Percentiles rank a stretch among this genome's conserved stretches.
phyloP scores from a whole-genome alignment of 371 early-diverging fungal species.

The Apophysomyces trapeziformis region DNA sequence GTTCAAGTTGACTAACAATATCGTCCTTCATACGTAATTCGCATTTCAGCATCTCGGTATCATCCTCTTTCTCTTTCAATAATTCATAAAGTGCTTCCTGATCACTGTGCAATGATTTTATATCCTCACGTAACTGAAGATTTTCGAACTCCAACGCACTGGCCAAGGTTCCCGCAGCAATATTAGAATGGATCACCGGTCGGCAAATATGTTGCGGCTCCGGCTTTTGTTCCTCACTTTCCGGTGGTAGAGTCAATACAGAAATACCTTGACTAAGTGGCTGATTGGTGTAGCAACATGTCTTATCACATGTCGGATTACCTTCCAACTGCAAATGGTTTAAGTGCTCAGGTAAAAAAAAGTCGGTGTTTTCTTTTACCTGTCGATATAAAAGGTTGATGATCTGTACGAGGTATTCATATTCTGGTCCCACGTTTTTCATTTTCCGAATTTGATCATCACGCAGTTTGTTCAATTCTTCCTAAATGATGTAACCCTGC shows the following conservation, averaged over 20 bases:
- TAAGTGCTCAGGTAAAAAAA: not conserved
- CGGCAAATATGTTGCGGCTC: constrained; percentile 45
- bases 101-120: constrained; percentile 31
- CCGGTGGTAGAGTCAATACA: constrained; percentile 34
- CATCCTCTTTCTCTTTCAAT: constrained; percentile 46
- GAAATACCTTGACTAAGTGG: constrained; percentile 30
- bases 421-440: constrained; percentile 52
- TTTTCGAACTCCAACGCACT: constrained; percentile 35
- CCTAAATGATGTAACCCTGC: constrained; percentile 17
- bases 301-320: constrained; percentile 37
- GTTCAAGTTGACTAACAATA: constrained; percentile 49
- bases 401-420: constrained; percentile 58
- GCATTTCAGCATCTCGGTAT: constrained; percentile 39
- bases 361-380: constrained; percentile 14
- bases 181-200: constrained; percentile 41
- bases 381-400: constrained; percentile 49
- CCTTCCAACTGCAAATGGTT: constrained; percentile 32
- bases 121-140: constrained; percentile 30
- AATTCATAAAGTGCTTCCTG: constrained; percentile 32
- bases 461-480: constrained; percentile 38
- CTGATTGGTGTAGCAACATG: constrained; percentile 47
- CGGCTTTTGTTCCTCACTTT: constrained; percentile 29
- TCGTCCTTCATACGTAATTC: constrained; percentile 50
- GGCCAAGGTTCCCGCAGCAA: constrained; percentile 28
- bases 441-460: constrained; percentile 44